Conservation (phyloP, 2,329 filamentous ascomycete genomes). For the Monosporascus sp. region DNA sequence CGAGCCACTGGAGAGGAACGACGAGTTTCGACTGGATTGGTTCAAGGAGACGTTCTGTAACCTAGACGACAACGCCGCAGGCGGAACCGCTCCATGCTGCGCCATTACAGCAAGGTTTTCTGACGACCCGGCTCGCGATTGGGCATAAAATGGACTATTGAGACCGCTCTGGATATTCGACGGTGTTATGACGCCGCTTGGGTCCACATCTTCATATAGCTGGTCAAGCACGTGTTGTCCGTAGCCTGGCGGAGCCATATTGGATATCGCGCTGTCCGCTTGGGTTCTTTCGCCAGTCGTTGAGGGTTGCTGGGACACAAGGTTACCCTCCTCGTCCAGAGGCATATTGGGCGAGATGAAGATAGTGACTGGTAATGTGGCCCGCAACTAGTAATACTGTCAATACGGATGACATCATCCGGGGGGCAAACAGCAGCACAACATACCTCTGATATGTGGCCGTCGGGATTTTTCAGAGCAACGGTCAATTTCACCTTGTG, state of each 20-base stretch:
- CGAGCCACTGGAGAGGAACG: constrained; percentile 39
- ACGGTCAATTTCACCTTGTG: constrained; percentile 92
- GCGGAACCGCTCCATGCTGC: constrained; percentile 38
- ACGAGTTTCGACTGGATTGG: constrained; percentile 39
- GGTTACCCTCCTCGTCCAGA: constrained; percentile 78
- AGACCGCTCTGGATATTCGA: constrained; percentile 57
- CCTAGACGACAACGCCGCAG: constrained; percentile 55
- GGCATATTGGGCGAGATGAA: constrained; percentile 95
- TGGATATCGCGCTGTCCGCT: constrained; percentile 49
- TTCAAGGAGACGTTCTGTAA: constrained; percentile 65
- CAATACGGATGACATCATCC: constrained; percentile 8
- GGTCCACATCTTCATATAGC: constrained; percentile 82
- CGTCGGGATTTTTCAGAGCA: constrained; percentile 89
- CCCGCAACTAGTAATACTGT: constrained; percentile 57
- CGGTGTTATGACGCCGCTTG: constrained; percentile 68
- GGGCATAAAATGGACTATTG: constrained; percentile 71
- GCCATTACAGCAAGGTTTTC: constrained; percentile 70
- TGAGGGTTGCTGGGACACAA: constrained; percentile 58
- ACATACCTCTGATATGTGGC: constrained; percentile 80
- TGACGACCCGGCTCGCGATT: constrained; percentile 68
- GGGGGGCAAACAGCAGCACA: background rate
- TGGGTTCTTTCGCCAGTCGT: constrained; percentile 31
- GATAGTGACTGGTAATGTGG: constrained; percentile 83
- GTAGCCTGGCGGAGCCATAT: constrained; percentile 84
- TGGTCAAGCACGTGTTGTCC: constrained; percentile 85